Evolutionary conservation across 768 basidiomycete species (phyloP), one percentile per base, ranked within the genome.

Genomic region (Suillus alpinus): DNA sequence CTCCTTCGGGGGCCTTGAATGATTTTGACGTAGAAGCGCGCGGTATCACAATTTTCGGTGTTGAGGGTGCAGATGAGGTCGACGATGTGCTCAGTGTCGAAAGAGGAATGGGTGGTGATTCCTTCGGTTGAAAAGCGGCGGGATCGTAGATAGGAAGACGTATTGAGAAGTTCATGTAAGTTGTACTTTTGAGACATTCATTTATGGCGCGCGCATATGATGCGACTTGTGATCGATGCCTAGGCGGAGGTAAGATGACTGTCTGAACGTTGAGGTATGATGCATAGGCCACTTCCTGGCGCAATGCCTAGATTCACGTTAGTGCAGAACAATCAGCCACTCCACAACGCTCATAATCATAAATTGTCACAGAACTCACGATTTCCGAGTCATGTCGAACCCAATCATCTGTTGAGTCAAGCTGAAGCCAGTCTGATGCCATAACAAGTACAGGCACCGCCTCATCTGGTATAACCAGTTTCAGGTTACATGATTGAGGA

Each of bases 341-440:
- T 53, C 31, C 52, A 37, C 52, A 16, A 37, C 14, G 34, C n/a
- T 36, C 2, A 4, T 36, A 53, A 23, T 6, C 23, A 37, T 23
- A 14, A 20, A 4, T 23, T 37, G 18, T 55, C 53, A 55, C 53
- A 46, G 56, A 50, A 81, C 90, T 75, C 73, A 95, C 95, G 58
- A 96, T 91, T 76, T 96, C 97, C 49, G 94, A 90, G 70, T 99
- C 97, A 67, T 96, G 93, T 49, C 97, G 86, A 58, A 98, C 88
- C 82, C 95, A 94, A 67, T 94, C 93, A 74, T 98, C 95, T 0
- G 84, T 77, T 8, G 93, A 88, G 75, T 99, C 97, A 41, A 99
- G 80, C 72, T 97, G 94, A 3, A 99, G 81, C 97, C 97, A 99
- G 59, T 95, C 92, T 2, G 95, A 94, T 8, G 91, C 81, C 72